Conservation (phyloP, 2,329 filamentous ascomycete species). For the Colletotrichum lindemuthianum region DNA sequence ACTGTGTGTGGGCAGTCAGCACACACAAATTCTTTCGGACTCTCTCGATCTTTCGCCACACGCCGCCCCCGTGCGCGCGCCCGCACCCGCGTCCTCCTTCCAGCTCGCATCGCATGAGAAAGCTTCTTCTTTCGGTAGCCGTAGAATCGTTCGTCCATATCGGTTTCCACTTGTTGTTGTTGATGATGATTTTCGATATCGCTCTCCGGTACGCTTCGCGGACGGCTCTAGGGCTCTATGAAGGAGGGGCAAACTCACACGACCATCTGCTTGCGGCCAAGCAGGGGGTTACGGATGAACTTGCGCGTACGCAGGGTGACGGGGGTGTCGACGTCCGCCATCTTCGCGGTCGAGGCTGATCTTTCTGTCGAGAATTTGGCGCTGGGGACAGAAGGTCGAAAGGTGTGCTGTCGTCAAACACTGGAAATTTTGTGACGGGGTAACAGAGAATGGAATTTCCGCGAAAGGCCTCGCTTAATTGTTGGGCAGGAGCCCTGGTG, state of each 20-base stretch:
- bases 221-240: background rate
- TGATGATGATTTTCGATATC: background rate
- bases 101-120: background rate
- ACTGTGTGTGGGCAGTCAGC: slow-evolving; percentile 60
- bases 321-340: slow-evolving; percentile 84
- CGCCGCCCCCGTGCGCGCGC: background rate
- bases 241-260: slow-evolving; percentile 76
- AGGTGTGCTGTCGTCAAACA: slow-evolving; percentile 35
- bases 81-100: background rate
- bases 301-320: slow-evolving; percentile 97
- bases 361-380: slow-evolving; percentile 43
- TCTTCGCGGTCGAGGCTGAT: slow-evolving; percentile 66
- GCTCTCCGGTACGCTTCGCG: background rate
- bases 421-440: slow-evolving; percentile 31
- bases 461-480: slow-evolving; percentile 46
- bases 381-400: slow-evolving; percentile 34
- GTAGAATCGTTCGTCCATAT: background rate
- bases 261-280: slow-evolving; percentile 99
- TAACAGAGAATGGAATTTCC: slow-evolving; percentile 32
- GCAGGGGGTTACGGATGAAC: slow-evolving; percentile 99
- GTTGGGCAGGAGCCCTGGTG: slow-evolving; percentile 56
- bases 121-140: no score
- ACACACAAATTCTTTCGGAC: background rate
- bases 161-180: background rate
- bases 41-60: background rate